These are phyloP conservation scores for Hemisphaericaspora nanyangensis DNA, from an alignment of 805 yeast genomes.

Conservation along the genomic window DNA sequence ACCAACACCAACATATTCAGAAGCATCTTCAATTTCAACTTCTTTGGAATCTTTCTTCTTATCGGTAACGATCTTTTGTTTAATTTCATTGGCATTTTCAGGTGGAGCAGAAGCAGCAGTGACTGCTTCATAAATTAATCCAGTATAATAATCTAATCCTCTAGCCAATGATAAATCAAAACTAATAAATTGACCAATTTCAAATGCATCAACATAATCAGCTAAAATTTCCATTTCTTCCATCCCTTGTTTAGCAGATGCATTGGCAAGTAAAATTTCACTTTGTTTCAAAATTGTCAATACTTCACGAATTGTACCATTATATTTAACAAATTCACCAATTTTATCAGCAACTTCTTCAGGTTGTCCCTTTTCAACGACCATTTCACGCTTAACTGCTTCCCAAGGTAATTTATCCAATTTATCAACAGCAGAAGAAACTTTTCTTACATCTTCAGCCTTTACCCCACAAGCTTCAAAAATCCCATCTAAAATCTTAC, in stretches of 20 bases:
- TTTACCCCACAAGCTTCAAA: conserved; percentile 93
- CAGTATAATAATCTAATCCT: conserved; percentile 97
- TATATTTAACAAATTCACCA: conserved; percentile 84
- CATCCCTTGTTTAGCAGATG: conserved; percentile 75
- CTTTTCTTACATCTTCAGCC: conserved; percentile 88
- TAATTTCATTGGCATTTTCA: conserved; percentile 64
- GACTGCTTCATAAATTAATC: conserved; percentile 94
- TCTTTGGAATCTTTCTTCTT: conserved; percentile 20
- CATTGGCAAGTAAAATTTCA: conserved; percentile 57
- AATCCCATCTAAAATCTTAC: conserved; percentile 93
- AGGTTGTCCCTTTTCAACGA: conserved; percentile 82
- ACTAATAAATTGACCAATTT: conserved; percentile 60
- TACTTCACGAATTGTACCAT: conserved; percentile 69
- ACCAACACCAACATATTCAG: conserved; percentile 96
- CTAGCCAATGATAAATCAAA: conserved; percentile 95
- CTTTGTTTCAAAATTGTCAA: conserved; percentile 54
- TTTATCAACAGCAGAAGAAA: conserved; percentile 95
- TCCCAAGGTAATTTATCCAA: conserved; percentile 96
- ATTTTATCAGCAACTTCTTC: conserved; percentile 91
- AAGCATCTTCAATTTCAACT: conserved; percentile 79
- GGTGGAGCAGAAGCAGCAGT: conserved; percentile 98
- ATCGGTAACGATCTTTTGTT: conserved; percentile 31
- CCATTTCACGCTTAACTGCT: conserved; percentile 87
- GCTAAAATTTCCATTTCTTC: conserved; percentile 74
- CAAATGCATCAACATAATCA: conserved; percentile 79